phyloP scores from a whole-genome alignment of 805 yeast species.

The Candida boidinii region DNA sequence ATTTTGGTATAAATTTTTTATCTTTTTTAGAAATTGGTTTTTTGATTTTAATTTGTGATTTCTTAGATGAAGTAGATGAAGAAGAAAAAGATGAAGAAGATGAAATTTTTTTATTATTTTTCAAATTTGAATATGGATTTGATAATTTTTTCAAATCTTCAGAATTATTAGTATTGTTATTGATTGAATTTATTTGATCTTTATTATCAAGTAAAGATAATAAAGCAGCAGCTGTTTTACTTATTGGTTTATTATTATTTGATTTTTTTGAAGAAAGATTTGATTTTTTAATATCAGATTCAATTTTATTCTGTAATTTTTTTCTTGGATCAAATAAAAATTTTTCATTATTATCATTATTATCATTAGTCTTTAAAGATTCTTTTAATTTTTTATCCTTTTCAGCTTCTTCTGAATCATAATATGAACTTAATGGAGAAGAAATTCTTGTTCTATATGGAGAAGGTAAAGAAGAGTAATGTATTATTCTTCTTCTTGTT shows the following conservation, averaged over 20 bases:
- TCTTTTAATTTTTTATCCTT: background rate
- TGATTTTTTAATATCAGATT: too few relatives aligned
- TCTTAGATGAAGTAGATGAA: too few relatives aligned
- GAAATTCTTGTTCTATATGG: slow-evolving; percentile 17
- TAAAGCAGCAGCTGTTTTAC: slow-evolving; percentile 18
- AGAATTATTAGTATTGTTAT: too few relatives aligned
- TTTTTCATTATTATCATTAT: background rate
- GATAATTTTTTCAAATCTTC: background rate
- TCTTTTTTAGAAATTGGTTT: too few relatives aligned
- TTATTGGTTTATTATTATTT: slow-evolving; percentile 7
- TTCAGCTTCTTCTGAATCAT: slow-evolving; percentile 11
- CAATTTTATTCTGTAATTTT: background rate
- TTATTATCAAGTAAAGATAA: slow-evolving; percentile 13
- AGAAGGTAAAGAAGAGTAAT: slow-evolving; percentile 19
- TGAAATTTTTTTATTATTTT: too few relatives aligned
- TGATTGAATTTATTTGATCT: too few relatives aligned
- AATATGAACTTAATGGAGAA: slow-evolving; percentile 19
- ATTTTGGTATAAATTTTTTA: too few relatives aligned
- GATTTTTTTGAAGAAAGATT: background rate
- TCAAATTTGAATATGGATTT: too few relatives aligned
- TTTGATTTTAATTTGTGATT: too few relatives aligned
- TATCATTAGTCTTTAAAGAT: slow-evolving; percentile 5
- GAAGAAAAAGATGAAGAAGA: too few relatives aligned
- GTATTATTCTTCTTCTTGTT: slow-evolving; percentile 18
- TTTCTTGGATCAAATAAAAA: background rate